phyloP scores from a whole-genome alignment of 2,329 filamentous ascomycete genomes.

The Paecilomyces fulvus region DNA sequence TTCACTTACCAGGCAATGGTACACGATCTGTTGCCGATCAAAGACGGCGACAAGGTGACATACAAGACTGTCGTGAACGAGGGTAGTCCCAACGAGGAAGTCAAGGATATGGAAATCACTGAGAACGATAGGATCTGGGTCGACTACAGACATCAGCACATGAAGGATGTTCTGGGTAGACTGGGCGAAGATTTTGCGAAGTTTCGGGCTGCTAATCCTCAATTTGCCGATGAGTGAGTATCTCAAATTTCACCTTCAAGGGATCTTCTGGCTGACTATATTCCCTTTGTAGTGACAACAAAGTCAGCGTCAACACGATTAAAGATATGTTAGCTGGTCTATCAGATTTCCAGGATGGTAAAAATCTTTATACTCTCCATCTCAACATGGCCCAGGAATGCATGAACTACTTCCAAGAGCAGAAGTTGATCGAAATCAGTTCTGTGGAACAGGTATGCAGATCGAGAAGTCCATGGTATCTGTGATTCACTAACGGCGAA shows the following conservation, averaged over 20 bases:
- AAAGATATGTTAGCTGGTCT: constrained; percentile 95
- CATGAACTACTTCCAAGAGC: constrained; percentile 83
- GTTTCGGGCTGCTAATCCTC: constrained; percentile 83
- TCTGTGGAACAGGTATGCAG: constrained; percentile 65
- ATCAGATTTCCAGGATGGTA: constrained; percentile 90
- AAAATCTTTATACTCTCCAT: constrained; percentile 89
- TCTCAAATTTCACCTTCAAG: not conserved
- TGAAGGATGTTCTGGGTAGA: constrained; percentile 96
- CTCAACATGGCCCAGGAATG: constrained; percentile 95
- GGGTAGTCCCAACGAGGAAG: constrained; percentile 59
- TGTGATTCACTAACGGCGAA: constrained; percentile 3
- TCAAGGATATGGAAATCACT: constrained; percentile 83
- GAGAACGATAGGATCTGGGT: constrained; percentile 95
- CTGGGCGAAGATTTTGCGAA: constrained; percentile 86
- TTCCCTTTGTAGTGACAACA: constrained; percentile 48
- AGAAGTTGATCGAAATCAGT: constrained; percentile 79
- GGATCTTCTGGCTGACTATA: not conserved
- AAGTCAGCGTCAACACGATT: constrained; percentile 77
- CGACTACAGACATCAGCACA: constrained; percentile 86
- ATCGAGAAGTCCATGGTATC: constrained; percentile 1
- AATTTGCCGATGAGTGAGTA: constrained; percentile 65
- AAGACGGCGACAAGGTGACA: constrained; percentile 78
- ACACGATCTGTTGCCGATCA: constrained; percentile 81
- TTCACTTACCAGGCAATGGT: constrained; percentile 99
- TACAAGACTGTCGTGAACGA: constrained; percentile 76